These are phyloP conservation scores for Cyclotella kingstonii DNA, from an alignment of 108 stramenopile genomes.

Conservation along the genomic window DNA sequence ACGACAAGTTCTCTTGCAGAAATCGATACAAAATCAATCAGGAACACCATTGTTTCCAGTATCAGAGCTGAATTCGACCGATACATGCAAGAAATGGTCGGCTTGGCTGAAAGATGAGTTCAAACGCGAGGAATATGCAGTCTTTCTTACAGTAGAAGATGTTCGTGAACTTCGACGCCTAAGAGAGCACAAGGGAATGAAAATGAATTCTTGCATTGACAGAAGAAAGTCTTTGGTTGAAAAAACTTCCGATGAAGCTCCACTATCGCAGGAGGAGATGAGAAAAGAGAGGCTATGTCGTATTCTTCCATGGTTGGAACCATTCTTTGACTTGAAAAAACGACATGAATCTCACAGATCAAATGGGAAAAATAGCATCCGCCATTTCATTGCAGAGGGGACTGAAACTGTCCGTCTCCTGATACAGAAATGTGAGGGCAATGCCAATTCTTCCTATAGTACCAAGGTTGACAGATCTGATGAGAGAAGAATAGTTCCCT, in stretches of 20 bases:
- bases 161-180: slow-evolving; percentile 29
- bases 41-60: neutral
- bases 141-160: slow-evolving; percentile 27
- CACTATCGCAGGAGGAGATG: neutral
- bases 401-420: slow-evolving; percentile 71
- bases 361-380: slow-evolving; percentile 18
- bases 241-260: neutral
- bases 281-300: slow-evolving; percentile 16
- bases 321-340: slow-evolving; percentile 50
- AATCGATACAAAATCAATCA: neutral
- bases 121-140: slow-evolving; percentile 36
- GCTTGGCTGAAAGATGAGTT: slow-evolving; percentile 11
- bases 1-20: slow-evolving; percentile 6
- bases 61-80: neutral
- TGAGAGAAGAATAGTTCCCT: slow-evolving; percentile 17
- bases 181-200: neutral
- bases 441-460: neutral
- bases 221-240: neutral
- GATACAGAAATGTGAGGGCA: slow-evolving; percentile 50
- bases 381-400: slow-evolving; percentile 70
- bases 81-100: neutral
- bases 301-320: slow-evolving; percentile 40
- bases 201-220: neutral
- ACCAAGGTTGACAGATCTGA: neutral
- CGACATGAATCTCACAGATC: slow-evolving; percentile 3